phyloP scores from a whole-genome alignment of 148 eudicot species.

The Rhododendron simsii region DNA sequence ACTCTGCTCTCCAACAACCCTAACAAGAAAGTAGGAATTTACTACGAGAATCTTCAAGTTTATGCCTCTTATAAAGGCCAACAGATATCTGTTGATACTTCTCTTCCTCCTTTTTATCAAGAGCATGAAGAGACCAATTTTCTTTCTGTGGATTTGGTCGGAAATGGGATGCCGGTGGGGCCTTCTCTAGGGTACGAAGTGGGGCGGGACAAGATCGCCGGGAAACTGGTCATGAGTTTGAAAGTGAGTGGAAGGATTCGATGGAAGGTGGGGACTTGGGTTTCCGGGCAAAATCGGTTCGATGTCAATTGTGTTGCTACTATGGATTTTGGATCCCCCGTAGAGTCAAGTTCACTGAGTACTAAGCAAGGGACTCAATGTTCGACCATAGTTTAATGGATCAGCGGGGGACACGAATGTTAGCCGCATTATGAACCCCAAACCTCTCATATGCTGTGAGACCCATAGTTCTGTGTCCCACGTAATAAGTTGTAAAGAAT shows the following conservation, averaged over 20 bases:
- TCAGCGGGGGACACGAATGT: not conserved
- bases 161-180: constrained; percentile 43
- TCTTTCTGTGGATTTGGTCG: constrained; percentile 43
- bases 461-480: not conserved
- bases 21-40: constrained; percentile 67
- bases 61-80: constrained; percentile 73
- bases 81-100: constrained; percentile 45
- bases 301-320: constrained; percentile 53
- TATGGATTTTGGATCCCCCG: constrained; percentile 36
- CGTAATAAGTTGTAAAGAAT: not conserved
- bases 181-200: constrained; percentile 64
- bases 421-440: not conserved
- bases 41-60: constrained; percentile 57
- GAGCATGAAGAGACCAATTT: constrained; percentile 57
- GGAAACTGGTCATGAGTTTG: constrained; percentile 41
- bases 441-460: not conserved
- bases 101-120: constrained; percentile 71
- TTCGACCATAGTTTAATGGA: constrained; percentile 50
- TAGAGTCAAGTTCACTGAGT: constrained; percentile 37
- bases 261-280: constrained; percentile 88
- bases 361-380: constrained; percentile 55
- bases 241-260: constrained; percentile 59
- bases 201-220: constrained; percentile 47
- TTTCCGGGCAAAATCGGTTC: constrained; percentile 59
- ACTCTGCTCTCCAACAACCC: constrained; percentile 67